Conservation (phyloP, 2,329 filamentous ascomycete species). For the Hymenoscyphus fructigenus region DNA sequence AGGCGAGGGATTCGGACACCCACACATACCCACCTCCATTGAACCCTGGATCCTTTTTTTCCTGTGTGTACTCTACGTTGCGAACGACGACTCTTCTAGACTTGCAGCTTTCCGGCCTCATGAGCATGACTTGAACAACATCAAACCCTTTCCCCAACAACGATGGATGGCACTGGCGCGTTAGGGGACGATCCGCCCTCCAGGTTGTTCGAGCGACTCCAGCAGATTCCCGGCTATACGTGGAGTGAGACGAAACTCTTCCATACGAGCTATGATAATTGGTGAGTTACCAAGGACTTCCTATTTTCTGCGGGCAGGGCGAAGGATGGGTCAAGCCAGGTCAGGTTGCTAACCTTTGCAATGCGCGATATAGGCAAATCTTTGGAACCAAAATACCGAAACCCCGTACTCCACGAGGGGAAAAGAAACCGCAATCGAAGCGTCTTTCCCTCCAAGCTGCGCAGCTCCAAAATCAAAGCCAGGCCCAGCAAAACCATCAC, state of each 20-base stretch:
- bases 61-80: not conserved
- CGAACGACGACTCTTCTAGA: not conserved
- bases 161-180: not conserved
- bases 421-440: constrained; percentile 33
- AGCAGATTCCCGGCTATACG: constrained; percentile 70
- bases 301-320: not conserved
- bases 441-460: constrained; percentile 37
- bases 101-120: not conserved
- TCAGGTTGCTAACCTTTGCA: not conserved
- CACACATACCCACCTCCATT: not conserved
- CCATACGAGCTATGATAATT: constrained; percentile 82
- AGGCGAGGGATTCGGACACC: not conserved
- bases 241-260: constrained; percentile 68
- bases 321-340: not conserved
- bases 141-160: not conserved
- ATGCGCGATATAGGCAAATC: constrained; percentile 55
- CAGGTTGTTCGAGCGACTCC: constrained; percentile 70
- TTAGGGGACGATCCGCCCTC: constrained; percentile 50
- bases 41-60: not conserved
- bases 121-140: not conserved
- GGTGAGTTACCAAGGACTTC: constrained; percentile 46
- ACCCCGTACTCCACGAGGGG: constrained; percentile 34
- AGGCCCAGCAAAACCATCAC: not conserved
- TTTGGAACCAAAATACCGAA: constrained; percentile 51
- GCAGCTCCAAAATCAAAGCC: constrained; percentile 16